Evolutionary conservation across 1,139 yeast genomes (phyloP).

Genomic region (Meyerozyma smithsonii): DNA sequence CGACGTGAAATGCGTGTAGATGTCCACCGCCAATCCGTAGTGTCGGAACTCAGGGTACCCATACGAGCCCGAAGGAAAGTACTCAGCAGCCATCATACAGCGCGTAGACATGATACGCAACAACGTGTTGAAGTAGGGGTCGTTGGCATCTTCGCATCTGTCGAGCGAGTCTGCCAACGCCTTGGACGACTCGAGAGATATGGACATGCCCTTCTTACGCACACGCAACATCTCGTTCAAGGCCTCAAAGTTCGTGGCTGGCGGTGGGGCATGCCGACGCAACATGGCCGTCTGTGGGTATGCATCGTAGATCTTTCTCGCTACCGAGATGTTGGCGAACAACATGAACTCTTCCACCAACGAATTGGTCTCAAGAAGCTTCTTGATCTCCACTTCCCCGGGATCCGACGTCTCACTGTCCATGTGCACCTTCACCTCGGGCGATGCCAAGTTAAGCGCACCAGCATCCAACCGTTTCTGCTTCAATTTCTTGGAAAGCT

Average conservation of each 20-base stretch:
- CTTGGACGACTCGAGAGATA: conserved; percentile 81
- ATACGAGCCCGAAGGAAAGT: conserved; percentile 89
- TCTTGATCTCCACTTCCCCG: conserved; percentile 88
- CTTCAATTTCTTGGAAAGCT: conserved; percentile 76
- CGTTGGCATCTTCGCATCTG: conserved; percentile 73
- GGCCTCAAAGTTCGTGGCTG: conserved; percentile 84
- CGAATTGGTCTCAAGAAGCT: conserved; percentile 85
- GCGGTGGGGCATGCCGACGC: conserved; percentile 96
- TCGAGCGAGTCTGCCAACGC: conserved; percentile 94
- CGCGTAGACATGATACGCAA: conserved; percentile 96
- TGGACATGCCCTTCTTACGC: conserved; percentile 67
- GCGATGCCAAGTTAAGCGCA: conserved; percentile 94
- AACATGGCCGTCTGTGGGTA: conserved; percentile 98
- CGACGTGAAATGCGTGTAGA: conserved; percentile 96
- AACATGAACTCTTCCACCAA: conserved; percentile 98
- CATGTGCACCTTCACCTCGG: conserved; percentile 96
- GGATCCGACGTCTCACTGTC: conserved; percentile 98
- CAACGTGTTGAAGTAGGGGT: conserved; percentile 89
- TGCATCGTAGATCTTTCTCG: conserved; percentile 83
- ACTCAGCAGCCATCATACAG: conserved; percentile 99
- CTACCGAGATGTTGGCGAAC: conserved; percentile 94
- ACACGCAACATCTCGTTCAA: conserved; percentile 85
- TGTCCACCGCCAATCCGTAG: conserved; percentile 96
- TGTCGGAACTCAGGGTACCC: conserved; percentile 94
- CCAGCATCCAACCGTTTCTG: conserved; percentile 89